phyloP scores from a whole-genome alignment of 192 early-diverging fungal genomes.

The Backusella circina region DNA sequence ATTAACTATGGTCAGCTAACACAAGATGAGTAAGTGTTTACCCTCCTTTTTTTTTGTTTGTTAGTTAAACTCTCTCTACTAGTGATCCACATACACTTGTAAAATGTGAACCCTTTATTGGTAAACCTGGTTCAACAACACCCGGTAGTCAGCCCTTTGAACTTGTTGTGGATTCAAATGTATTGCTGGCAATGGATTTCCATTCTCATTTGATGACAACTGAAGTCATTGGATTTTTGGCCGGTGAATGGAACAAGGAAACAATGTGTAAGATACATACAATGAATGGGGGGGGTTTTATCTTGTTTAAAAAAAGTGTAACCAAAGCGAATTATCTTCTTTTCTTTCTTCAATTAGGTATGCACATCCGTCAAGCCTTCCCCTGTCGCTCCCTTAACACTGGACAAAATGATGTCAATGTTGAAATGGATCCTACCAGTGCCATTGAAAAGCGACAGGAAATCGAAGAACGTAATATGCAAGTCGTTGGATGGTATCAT shows the following conservation, averaged over 20 bases:
- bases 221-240: slow-evolving; percentile 88
- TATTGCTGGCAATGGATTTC: slow-evolving; percentile 84
- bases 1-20: slow-evolving; percentile 39
- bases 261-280: slow-evolving; percentile 32
- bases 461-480: slow-evolving; percentile 68
- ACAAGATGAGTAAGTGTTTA: slow-evolving; percentile 31
- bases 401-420: slow-evolving; percentile 71
- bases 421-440: slow-evolving; percentile 86
- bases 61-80: background rate
- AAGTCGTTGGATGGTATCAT: slow-evolving; percentile 94
- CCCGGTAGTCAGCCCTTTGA: slow-evolving; percentile 79
- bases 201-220: slow-evolving; percentile 87
- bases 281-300: background rate
- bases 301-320: no score
- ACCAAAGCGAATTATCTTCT: background rate
- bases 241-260: slow-evolving; percentile 67
- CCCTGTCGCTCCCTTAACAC: slow-evolving; percentile 75
- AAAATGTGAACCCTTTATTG: slow-evolving; percentile 74
- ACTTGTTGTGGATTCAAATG: slow-evolving; percentile 69
- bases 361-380: slow-evolving; percentile 63
- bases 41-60: background rate
- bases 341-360: slow-evolving; percentile 30
- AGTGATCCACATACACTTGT: slow-evolving; percentile 80
- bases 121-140: slow-evolving; percentile 59
- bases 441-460: slow-evolving; percentile 70